These are phyloP conservation scores for Sinapis alba DNA, from an alignment of 441 rosid genomes.

Conservation along the genomic window DNA sequence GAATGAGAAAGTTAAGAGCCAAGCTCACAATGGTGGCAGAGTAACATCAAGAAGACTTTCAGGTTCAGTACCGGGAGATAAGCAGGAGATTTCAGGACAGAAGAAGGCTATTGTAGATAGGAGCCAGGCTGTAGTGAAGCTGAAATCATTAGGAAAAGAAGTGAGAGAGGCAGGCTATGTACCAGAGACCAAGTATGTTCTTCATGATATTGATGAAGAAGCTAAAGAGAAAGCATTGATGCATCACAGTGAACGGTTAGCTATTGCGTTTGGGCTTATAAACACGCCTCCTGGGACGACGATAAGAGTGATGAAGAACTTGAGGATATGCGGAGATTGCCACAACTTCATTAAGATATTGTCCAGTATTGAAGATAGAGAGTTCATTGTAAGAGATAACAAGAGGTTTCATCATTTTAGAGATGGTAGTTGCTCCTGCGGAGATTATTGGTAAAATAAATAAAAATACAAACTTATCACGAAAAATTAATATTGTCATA, in stretches of 20 bases:
- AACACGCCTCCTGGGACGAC: conserved; percentile 43
- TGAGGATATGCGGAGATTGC: conserved; percentile 64
- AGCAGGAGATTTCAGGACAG: conserved; percentile 4
- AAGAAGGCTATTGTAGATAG: conserved; percentile 26
- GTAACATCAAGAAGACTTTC: background rate
- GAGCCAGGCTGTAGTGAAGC: conserved; percentile 30
- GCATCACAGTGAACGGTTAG: conserved; percentile 68
- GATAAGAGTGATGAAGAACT: conserved; percentile 61
- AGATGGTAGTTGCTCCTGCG: conserved; percentile 61
- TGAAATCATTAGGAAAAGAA: conserved; percentile 34
- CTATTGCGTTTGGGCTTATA: conserved; percentile 63
- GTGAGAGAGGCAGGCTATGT: conserved; percentile 55
- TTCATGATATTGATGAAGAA: conserved; percentile 67
- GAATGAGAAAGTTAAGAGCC: background rate
- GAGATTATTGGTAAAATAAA: conserved; percentile 75
- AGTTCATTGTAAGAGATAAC: conserved; percentile 58
- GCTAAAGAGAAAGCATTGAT: conserved; percentile 64
- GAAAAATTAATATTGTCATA: no score
- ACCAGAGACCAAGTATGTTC: conserved; percentile 61
- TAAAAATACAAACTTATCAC: no score
- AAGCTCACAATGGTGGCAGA: background rate
- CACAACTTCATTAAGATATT: conserved; percentile 61
- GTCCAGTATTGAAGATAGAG: conserved; percentile 54
- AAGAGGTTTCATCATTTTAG: conserved; percentile 73
- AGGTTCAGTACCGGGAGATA: background rate